These are phyloP conservation scores for Leucocoprinus sp. DNA, from an alignment of 768 basidiomycete genomes.

Conservation along the genomic window DNA sequence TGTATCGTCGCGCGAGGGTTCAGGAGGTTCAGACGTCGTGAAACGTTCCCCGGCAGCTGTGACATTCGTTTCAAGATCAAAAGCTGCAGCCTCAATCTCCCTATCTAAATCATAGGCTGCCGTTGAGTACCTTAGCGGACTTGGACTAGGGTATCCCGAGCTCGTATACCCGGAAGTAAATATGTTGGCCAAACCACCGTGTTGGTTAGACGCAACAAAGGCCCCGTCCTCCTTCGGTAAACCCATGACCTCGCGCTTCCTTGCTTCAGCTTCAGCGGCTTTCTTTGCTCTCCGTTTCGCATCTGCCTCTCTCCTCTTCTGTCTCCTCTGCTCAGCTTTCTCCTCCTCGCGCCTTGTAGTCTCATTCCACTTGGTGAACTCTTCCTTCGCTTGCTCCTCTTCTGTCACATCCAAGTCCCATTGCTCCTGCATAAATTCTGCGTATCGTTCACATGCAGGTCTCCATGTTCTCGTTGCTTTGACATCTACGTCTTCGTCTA, in stretches of 20 bases:
- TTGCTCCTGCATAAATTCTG: conserved; percentile 80
- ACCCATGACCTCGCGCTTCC: conserved; percentile 8
- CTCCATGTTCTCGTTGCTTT: conserved; percentile 52
- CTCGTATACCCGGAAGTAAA: background rate
- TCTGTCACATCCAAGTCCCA: conserved; percentile 69
- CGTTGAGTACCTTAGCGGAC: conserved; percentile 35
- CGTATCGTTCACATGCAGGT: conserved; percentile 77
- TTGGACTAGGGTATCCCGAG: conserved; percentile 28
- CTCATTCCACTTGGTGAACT: conserved; percentile 30
- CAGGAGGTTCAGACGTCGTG: conserved; percentile 3
- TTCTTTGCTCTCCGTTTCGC: conserved; percentile 20
- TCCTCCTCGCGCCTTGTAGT: conserved; percentile 37
- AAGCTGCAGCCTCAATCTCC: conserved; percentile 9
- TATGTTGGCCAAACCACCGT: background rate
- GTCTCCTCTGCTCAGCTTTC: conserved; percentile 39
- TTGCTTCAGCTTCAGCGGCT: conserved; percentile 1
- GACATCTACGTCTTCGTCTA: conserved; percentile 6
- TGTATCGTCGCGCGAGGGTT: background rate
- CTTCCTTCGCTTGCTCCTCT: conserved; percentile 55
- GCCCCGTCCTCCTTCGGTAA: conserved; percentile 1
- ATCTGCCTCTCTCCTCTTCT: conserved; percentile 37
- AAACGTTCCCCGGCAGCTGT: background rate
- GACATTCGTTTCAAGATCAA: conserved; percentile 1
- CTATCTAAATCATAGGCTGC: conserved; percentile 20
- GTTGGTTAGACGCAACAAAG: background rate